Conservation (phyloP, 2,329 filamentous ascomycete species). For the Aspergillus spinulosporus region DNA sequence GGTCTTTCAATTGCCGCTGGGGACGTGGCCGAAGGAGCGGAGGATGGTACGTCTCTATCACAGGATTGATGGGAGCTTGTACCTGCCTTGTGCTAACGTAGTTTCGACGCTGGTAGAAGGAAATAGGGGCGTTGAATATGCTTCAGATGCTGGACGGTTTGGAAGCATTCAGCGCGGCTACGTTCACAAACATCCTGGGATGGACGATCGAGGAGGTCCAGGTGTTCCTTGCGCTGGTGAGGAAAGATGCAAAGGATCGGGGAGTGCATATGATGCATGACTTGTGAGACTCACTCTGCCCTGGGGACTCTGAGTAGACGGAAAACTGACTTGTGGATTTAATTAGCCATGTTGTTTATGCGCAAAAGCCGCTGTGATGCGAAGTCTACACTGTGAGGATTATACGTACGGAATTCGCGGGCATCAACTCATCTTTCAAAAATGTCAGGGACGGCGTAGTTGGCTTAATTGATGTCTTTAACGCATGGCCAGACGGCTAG, state of each 20-base stretch:
- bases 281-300: not conserved
- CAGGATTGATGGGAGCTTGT: too few species aligned
- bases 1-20: constrained; percentile 9
- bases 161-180: constrained; percentile 6
- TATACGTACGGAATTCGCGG: too few species aligned
- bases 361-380: not conserved
- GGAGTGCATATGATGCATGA: constrained; percentile 13
- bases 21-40: constrained; percentile 10
- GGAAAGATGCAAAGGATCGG: constrained; percentile 2
- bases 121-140: constrained; percentile 11
- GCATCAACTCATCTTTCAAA: too few species aligned
- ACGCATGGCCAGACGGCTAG: too few species aligned
- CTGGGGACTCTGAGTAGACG: not conserved
- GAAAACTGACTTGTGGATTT: not conserved
- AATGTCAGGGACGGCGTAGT: too few species aligned
- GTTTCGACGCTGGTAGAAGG: not conserved
- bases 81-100: too few species aligned
- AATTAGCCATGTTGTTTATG: constrained; percentile 8
- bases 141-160: constrained; percentile 9
- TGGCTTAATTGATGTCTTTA: too few species aligned
- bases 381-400: too few species aligned
- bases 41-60: constrained; percentile 3
- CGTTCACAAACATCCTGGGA: constrained; percentile 7
- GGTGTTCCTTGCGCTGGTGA: constrained; percentile 8
- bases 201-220: constrained; percentile 11